Percentiles rank a stretch among this genome's conserved stretches.
Evolutionary conservation across 225 moss, liverwort and hornwort genomes (phyloP).

Genomic region (Straminergon stramineum): DNA sequence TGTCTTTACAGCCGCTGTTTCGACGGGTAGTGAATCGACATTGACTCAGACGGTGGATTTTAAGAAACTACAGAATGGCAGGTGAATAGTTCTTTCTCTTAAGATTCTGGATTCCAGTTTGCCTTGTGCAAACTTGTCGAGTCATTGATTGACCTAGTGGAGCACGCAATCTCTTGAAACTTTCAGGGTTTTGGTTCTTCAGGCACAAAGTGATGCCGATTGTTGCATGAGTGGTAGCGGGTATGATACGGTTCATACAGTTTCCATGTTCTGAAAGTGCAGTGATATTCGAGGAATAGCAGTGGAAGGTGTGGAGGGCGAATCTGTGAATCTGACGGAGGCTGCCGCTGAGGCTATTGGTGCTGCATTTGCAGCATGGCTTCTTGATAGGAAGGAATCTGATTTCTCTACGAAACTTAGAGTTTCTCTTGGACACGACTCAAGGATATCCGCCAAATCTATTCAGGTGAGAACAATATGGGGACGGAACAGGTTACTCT

Average conservation of each 20-base stretch:
- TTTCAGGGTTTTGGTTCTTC: background rate
- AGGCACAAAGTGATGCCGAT: background rate
- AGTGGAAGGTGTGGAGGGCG: conserved; percentile 87
- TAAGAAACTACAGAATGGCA: conserved; percentile 95
- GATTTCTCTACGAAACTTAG: conserved; percentile 44
- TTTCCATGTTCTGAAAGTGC: conserved; percentile 14
- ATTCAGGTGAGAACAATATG: conserved; percentile 49
- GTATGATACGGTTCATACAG: background rate
- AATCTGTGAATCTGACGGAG: conserved; percentile 77
- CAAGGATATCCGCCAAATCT: conserved; percentile 82
- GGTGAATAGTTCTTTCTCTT: conserved; percentile 19
- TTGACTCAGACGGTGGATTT: conserved; percentile 63
- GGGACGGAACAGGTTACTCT: background rate
- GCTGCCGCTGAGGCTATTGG: conserved; percentile 75
- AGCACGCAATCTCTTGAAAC: background rate
- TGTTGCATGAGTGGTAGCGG: background rate
- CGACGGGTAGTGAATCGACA: conserved; percentile 61
- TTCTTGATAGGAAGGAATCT: conserved; percentile 55
- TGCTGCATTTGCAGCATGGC: conserved; percentile 84
- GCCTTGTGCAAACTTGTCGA: background rate
- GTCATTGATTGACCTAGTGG: background rate
- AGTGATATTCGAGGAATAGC: conserved; percentile 99
- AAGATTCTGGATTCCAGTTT: background rate
- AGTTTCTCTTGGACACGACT: conserved; percentile 85
- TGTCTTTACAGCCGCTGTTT: conserved; percentile 48